Percentiles rank a stretch among this genome's conserved stretches.
Conservation (phyloP, 164 flowering plant species). For the Malania oleifera region DNA sequence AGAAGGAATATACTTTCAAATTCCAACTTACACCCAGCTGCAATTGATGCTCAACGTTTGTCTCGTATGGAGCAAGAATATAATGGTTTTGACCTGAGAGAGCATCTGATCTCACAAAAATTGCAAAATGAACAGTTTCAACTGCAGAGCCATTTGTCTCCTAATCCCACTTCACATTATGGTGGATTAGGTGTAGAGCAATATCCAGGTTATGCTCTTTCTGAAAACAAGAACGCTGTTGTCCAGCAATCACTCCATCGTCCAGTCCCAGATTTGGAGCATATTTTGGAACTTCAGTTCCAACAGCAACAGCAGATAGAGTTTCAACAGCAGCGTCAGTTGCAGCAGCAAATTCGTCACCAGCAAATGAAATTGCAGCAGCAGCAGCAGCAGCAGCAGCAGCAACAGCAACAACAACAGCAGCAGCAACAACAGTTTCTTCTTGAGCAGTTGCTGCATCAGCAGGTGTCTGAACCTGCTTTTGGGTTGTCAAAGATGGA, state of each 20-base stretch:
- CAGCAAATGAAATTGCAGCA: constrained; percentile 4
- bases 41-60: constrained; percentile 31
- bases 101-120: constrained; percentile 45
- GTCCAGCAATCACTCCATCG: background rate
- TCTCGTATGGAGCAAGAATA: constrained; percentile 42
- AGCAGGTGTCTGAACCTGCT: constrained; percentile 5
- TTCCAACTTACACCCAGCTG: constrained; percentile 33
- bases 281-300: constrained; percentile 14
- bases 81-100: constrained; percentile 38
- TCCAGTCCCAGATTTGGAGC: constrained; percentile 9
- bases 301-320: background rate
- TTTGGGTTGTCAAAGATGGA: background rate
- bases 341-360: constrained; percentile 5
- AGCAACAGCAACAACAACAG: constrained; percentile 8
- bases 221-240: background rate
- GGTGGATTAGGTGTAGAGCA: constrained; percentile 6
- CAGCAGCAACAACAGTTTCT: constrained; percentile 3
- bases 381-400: background rate
- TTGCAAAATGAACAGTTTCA: constrained; percentile 56
- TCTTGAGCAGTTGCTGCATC: constrained; percentile 7
- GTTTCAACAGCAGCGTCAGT: constrained; percentile 9
- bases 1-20: constrained; percentile 31
- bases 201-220: constrained; percentile 2
- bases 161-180: constrained; percentile 7
- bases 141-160: constrained; percentile 37